Evolutionary conservation across 148 eudicot genomes (phyloP).

Genomic region (Agrostemma githago): DNA sequence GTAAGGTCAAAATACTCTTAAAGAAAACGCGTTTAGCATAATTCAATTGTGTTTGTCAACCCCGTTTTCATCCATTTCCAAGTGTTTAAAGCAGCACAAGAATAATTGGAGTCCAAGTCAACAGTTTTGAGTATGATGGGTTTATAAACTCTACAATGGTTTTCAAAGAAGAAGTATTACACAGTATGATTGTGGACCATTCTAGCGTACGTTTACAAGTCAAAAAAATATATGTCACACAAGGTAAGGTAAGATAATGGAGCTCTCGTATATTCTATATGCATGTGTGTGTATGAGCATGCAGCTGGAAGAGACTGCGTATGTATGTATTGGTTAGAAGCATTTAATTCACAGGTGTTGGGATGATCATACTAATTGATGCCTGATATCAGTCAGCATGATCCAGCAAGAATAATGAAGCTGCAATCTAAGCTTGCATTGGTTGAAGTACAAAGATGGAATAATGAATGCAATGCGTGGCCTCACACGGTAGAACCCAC

Average conservation of each 20-base stretch:
- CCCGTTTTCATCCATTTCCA: no score
- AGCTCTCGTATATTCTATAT: neutral
- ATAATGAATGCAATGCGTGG: neutral
- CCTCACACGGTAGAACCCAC: constrained; percentile 48
- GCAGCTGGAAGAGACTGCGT: neutral
- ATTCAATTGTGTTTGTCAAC: no score
- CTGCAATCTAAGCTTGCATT: neutral
- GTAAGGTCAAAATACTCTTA: no score
- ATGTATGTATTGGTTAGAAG: neutral
- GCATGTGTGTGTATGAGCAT: neutral
- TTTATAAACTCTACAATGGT: no score
- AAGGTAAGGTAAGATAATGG: neutral
- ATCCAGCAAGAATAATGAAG: neutral
- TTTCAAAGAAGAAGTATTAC: no score
- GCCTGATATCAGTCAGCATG: neutral
- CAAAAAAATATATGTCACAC: neutral
- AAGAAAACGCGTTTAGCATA: no score
- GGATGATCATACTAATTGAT: neutral
- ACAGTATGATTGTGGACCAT: neutral
- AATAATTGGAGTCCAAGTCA: no score
- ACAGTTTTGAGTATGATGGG: no score
- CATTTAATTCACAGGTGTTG: neutral
- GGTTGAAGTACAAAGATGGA: neutral
- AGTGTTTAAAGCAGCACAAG: no score
- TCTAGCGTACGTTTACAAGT: neutral